These are phyloP conservation scores for Schwanniomyces yamadae DNA, from an alignment of 805 yeast genomes.

Conservation along the genomic window DNA sequence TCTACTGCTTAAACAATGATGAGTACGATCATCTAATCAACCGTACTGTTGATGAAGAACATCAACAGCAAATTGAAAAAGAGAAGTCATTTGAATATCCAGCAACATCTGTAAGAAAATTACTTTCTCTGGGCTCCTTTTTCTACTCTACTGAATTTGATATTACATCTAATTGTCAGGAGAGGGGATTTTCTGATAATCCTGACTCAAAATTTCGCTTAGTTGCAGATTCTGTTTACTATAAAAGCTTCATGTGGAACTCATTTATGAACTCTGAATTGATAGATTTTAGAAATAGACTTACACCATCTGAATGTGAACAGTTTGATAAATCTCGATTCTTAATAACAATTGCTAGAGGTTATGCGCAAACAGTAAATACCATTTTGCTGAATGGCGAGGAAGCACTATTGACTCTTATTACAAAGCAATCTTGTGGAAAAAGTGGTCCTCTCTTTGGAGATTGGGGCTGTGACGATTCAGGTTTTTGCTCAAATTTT, in stretches of 20 bases:
- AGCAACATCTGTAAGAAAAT: constrained; percentile 43
- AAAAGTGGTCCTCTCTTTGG: constrained; percentile 53
- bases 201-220: constrained; percentile 15
- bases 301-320: constrained; percentile 38
- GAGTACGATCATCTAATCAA: constrained; percentile 45
- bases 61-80: constrained; percentile 33
- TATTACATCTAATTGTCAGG: constrained; percentile 45
- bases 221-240: constrained; percentile 39
- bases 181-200: constrained; percentile 31
- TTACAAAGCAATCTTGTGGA: constrained; percentile 51
- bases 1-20: constrained; percentile 60
- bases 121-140: constrained; percentile 48
- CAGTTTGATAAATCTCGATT: constrained; percentile 49
- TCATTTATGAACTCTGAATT: constrained; percentile 45
- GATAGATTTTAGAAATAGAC: constrained; percentile 44
- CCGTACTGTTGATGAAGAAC: constrained; percentile 10
- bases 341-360: constrained; percentile 47
- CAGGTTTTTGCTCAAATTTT: constrained; percentile 51
- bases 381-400: constrained; percentile 26
- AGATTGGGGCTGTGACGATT: constrained; percentile 58
- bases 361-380: constrained; percentile 49
- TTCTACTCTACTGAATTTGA: constrained; percentile 50
- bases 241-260: constrained; percentile 53
- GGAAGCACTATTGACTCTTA: constrained; percentile 45
- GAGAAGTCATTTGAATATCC: constrained; percentile 28